Evolutionary conservation across 192 early-diverging fungal species (phyloP), one percentile per base, ranked within the genome.

Genomic region (Geranomyces michiganensis): DNA sequence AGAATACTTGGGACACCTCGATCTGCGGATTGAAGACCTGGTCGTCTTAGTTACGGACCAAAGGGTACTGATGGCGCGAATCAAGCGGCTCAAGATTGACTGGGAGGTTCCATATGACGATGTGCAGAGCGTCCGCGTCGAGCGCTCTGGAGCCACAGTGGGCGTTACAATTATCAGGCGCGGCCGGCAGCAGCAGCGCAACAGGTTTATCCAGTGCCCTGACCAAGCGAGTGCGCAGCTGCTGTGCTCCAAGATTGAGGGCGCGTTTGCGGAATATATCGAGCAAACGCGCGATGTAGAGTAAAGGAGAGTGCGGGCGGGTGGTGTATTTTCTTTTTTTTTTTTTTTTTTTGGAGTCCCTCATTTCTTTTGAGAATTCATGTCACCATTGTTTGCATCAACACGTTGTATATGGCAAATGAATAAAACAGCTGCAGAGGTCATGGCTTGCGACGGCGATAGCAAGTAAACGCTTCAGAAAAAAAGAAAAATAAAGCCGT

Each of bases 1-100:
- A 56, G 84, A 88, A 33, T 98, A 98, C 65, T 80, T 95, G 67
- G 91, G 90, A 0, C 96, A 98, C 70, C 75, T 95, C 45, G 84
- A 92, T 36, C 85, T 95, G 8, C 85, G 91, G 9, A 90, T 87
- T 0, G 91, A 93, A 30, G 93, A 98, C 62, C 83, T 94, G 76
- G 89, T 94, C 0, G 90, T 89, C 3, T 83, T 98, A 79, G 76
- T 96, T 17, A 96, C 96, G 0, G 90, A 91, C 62, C 81, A 78
- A 60, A 81, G 92, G 3, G 80, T 96, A 29, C 85, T 94, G 71
- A 82, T 96, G 68, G 84, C 92, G 4, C 82, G 89, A 53, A 90
- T 86, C 7, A 88, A 89, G 36, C 76, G 81, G 49, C 78, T 91
- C 0, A 86, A 85, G 33, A 86, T 93, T 1, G 96, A 96, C 58